Base-by-base conservation (phyloP, 306 rosid genomes). In the Delonix regia region DNA sequence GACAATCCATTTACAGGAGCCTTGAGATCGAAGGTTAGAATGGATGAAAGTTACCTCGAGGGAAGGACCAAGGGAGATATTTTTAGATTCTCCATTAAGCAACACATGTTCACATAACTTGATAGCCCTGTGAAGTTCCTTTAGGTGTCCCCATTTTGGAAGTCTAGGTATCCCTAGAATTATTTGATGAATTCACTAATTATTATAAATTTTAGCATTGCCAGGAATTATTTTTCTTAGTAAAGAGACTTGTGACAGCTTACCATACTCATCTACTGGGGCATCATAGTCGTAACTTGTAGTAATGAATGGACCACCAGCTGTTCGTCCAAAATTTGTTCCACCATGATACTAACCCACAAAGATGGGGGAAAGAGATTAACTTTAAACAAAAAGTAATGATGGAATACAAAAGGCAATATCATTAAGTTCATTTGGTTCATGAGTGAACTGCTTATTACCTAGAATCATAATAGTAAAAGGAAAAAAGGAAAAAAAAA, bases 231-330 rank as follows among this genome's bases (percentile, higher is more conserved):
- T 41, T 47, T 47, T 18, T 33, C 41, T 3, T 24, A 39, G 42
- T 28, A 36, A 3, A 55, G 60, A 73, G 51, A 78, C 33, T 27
- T 42, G 55, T 52, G 78, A 67, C 22, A 69, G n/a, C 73, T 86
- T 78, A 94, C 98, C 97, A 82, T 92, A 94, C 90, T 94, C 97
- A 75, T 94, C 98, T 77, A 94, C 74, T 6, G 98, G 98, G 45
- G 98, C 98, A 81, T 94, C 94, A 45, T 94, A 94, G 86, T 94
- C 98, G 78, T 94, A 94, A 88, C 98, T 94, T 65, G 98, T 94
- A 42, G 98, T 94, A 61, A 94, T 90, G 84, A 94, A 94, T 74
- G 98, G 97, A 76, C 98, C 98, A 69, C 98, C 98, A 18, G 98
- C 87, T 64, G 97, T 92, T 41, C 98, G 97, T 66, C 97, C 98